Percentiles rank a stretch among this genome's conserved stretches.
These are phyloP conservation scores for Umbelopsis vinacea DNA, from an alignment of 192 early-diverging fungal species.

Conservation along the genomic window DNA sequence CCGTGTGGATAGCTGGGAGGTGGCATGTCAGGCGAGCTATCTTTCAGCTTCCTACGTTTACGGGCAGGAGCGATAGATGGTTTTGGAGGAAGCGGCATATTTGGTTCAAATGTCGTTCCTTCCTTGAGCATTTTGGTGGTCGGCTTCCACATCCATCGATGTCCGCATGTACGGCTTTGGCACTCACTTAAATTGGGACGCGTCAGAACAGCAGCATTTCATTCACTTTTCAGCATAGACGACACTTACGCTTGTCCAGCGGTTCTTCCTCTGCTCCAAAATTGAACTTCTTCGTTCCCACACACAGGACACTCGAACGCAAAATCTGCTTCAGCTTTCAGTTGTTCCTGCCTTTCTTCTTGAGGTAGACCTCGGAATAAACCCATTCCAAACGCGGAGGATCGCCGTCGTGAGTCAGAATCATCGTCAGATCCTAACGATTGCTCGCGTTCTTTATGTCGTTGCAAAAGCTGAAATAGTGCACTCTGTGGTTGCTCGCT, in stretches of 20 bases:
- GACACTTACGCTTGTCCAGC: constrained; percentile 12
- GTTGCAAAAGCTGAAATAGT: constrained; percentile 6
- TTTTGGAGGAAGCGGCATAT: constrained; percentile 8
- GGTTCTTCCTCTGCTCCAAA: constrained; percentile 21
- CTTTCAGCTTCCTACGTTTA: background rate
- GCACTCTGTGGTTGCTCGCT: background rate
- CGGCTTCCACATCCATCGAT: constrained; percentile 23
- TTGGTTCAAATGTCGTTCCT: constrained; percentile 1
- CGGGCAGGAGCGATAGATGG: background rate
- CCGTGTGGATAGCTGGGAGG: background rate
- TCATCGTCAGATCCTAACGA: background rate
- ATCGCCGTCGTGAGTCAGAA: background rate
- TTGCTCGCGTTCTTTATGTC: background rate
- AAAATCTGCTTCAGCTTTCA: constrained; percentile 3
- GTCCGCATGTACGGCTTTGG: background rate
- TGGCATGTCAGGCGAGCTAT: background rate
- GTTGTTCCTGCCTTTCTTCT: constrained; percentile 8
- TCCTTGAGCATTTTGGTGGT: constrained; percentile 11
- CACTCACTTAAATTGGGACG: background rate
- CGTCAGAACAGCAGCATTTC: background rate
- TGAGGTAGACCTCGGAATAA: constrained; percentile 11
- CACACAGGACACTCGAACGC: constrained; percentile 11
- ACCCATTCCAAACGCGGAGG: background rate
- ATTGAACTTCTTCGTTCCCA: constrained; percentile 3
- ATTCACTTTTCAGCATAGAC: background rate